These are phyloP conservation scores for Puccinia triticina DNA, from an alignment of 1,284 basidiomycete species.

Conservation along the genomic window DNA sequence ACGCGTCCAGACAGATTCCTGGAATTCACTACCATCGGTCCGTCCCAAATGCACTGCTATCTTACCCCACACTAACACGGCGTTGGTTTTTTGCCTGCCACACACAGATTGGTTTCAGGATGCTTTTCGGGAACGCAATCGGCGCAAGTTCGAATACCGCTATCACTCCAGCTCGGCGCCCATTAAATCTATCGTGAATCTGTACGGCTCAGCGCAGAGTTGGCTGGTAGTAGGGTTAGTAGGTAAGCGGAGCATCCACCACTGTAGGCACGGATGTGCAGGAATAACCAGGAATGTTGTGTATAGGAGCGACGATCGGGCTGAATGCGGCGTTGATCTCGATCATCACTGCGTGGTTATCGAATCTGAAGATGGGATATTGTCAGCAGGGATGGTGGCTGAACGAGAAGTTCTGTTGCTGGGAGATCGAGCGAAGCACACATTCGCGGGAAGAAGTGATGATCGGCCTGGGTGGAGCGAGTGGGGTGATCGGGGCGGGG, in stretches of 20 bases:
- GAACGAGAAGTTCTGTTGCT: conserved; percentile 96
- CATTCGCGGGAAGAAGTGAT: background rate
- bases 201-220: conserved; percentile 29
- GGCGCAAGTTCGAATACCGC: conserved; percentile 18
- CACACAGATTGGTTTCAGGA: conserved; percentile 48
- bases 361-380: conserved; percentile 95
- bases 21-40: conserved; percentile 44
- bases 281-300: background rate
- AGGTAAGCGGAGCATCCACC: conserved; percentile 8
- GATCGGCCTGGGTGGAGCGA: conserved; percentile 31
- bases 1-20: conserved; percentile 13
- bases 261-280: too few species aligned
- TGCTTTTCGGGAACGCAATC: conserved; percentile 25
- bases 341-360: conserved; percentile 96
- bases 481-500: conserved; percentile 66
- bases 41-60: background rate
- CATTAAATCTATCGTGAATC: conserved; percentile 15
- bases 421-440: conserved; percentile 73
- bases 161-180: background rate
- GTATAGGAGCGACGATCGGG: conserved; percentile 84
- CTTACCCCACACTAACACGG: too few species aligned
- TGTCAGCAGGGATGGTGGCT: conserved; percentile 98
- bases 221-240: conserved; percentile 31
- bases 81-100: background rate
- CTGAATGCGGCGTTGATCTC: conserved; percentile 91